Evolutionary conservation across 345 rosid species (phyloP).

Genomic region (Noccaea caerulescens): DNA sequence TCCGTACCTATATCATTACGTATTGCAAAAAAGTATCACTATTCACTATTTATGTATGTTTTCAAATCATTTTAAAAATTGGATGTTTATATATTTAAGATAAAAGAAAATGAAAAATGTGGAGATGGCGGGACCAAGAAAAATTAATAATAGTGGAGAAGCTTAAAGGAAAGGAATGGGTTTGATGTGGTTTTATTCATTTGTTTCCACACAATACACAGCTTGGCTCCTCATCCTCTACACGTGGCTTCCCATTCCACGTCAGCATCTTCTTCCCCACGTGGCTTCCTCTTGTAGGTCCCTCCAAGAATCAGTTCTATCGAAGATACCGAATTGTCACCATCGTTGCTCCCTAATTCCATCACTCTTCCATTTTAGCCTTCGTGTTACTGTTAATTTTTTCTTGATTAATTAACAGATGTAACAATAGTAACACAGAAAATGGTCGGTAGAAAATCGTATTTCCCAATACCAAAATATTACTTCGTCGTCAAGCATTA

Average conservation of each 20-base stretch:
- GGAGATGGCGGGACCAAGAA: constrained; percentile 41
- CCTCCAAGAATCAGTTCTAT: constrained; percentile 26
- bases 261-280: constrained; percentile 37
- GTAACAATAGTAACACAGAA: neutral
- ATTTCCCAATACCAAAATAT: constrained; percentile 28
- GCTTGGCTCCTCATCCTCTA: constrained; percentile 47
- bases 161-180: constrained; percentile 39
- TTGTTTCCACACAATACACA: constrained; percentile 38
- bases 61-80: neutral
- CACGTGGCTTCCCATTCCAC: constrained; percentile 46
- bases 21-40: neutral
- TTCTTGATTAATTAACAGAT: neutral
- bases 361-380: constrained; percentile 28
- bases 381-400: neutral
- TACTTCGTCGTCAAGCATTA: constrained; percentile 40
- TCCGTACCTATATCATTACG: constrained; percentile 28
- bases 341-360: constrained; percentile 53
- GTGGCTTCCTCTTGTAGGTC: constrained; percentile 35
- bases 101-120: constrained; percentile 4
- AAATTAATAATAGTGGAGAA: constrained; percentile 38
- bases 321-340: constrained; percentile 26
- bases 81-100: neutral
- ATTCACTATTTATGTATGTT: neutral
- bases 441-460: constrained; percentile 41
- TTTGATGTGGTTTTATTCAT: constrained; percentile 36